Evolutionary conservation across 202 grass and related monocot species (phyloP), one percentile per base, ranked within the genome.

Genomic region (Musa balbisiana): DNA sequence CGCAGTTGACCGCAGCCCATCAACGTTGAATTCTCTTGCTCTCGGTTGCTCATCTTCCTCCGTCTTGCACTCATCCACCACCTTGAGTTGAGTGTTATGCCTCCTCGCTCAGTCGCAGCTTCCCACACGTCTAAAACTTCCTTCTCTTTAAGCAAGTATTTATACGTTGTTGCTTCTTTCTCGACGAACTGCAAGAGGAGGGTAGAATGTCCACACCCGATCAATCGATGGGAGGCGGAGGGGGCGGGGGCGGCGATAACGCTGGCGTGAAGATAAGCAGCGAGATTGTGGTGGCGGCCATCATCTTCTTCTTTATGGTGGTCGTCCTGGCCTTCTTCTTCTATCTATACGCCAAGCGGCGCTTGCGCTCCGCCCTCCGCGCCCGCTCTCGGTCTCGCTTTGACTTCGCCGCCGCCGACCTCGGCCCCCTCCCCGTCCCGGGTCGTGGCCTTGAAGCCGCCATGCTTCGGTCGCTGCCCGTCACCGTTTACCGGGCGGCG

Each of bases 231-330:
- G 11, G 33, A 15, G 1, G 3, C 19, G 69, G 33, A 15, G 5
- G 1, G 43, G 69, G 25, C 16, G 26, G 2, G 11, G 52, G 22
- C 1, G 22, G 22, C 6, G 22, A 19, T 10, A 17, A 23, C 10
- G 43, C n/a, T 2, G 23, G 22, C 67, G 11, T 51, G 9, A 51
- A 8, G 2, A 51, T 70, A 49, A 20, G 72, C 13, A 26, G 51
- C 52, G 71, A 23, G 50, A 25, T 73, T 11, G 23, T 74, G 23
- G 23, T 33, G 14, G 72, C 52, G 4, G 52, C 25, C 6, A 27
- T 74, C 72, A 54, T 74, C 24, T 54, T 74, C 71, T 27, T 74
- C 52, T 58, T 74, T 53, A 25, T 74, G 23, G 72, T 55, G 21
- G 15, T 74, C 72, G 22, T 26, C 72, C 0, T n/a, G 0, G 51